A percentile compares a stretch with the other conserved stretches of the same genome.
Conservation (phyloP, 495 filamentous ascomycete species). For the Penicillium fimorum region DNA sequence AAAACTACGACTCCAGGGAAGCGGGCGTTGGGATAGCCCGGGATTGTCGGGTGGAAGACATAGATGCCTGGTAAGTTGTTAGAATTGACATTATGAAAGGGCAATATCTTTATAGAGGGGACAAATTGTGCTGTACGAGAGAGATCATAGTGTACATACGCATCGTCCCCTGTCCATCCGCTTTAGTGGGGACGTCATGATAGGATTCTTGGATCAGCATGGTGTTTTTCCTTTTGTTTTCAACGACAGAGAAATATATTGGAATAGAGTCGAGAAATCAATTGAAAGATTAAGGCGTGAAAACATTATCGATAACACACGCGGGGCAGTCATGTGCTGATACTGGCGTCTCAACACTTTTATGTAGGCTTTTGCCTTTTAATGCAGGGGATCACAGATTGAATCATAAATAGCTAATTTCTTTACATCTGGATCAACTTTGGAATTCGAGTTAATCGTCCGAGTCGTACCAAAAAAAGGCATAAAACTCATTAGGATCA, state of each 20-base stretch:
- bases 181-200: conserved; percentile 64
- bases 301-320: conserved; percentile 10
- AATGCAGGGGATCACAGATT: neutral
- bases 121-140: neutral
- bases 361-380: neutral
- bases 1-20: conserved; percentile 92
- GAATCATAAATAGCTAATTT: neutral
- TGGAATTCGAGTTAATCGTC: neutral
- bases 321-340: conserved; percentile 17
- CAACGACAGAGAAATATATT: neutral
- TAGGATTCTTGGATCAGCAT: conserved; percentile 70
- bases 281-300: conserved; percentile 2
- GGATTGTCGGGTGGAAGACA: conserved; percentile 81
- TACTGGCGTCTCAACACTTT: conserved; percentile 1
- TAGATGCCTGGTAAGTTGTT: conserved; percentile 64
- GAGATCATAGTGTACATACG: conserved; percentile 41
- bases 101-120: neutral
- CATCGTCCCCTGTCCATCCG: conserved; percentile 60
- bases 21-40: conserved; percentile 79
- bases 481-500: neutral
- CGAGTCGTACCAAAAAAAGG: neutral
- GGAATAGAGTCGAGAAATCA: neutral
- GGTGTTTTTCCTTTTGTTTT: conserved; percentile 14
- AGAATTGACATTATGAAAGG: conserved; percentile 3
- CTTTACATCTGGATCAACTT: neutral